Evolutionary conservation across 495 filamentous ascomycete species (phyloP).

Genomic region (Neurospora sp.): DNA sequence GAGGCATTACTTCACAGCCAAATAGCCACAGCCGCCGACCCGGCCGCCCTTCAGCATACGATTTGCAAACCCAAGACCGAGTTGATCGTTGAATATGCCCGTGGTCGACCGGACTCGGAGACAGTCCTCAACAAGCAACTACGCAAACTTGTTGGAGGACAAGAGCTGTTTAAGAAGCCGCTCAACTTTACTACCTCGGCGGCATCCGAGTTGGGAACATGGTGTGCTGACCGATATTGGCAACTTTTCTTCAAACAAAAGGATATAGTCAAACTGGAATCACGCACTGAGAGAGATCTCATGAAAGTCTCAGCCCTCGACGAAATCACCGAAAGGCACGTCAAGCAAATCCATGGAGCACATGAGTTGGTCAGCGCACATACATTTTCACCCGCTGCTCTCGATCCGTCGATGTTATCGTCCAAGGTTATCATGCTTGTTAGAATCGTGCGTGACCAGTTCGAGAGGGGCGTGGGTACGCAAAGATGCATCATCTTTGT

Average conservation of each 20-base stretch:
- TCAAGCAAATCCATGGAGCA: slow-evolving; percentile 50
- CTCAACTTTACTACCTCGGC: slow-evolving; percentile 50
- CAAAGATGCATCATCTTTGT: slow-evolving; percentile 87
- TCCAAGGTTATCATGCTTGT: slow-evolving; percentile 61
- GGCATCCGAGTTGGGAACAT: slow-evolving; percentile 63
- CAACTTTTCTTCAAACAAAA: slow-evolving; percentile 56
- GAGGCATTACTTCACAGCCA: slow-evolving; percentile 68
- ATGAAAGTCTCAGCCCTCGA: slow-evolving; percentile 22
- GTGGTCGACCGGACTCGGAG: slow-evolving; percentile 40
- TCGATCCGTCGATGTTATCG: slow-evolving; percentile 44
- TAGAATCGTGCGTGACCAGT: slow-evolving; percentile 47
- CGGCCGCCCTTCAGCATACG: slow-evolving; percentile 48
- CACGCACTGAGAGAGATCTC: slow-evolving; percentile 39
- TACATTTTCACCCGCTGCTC: slow-evolving; percentile 33
- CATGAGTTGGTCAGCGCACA: slow-evolving; percentile 45
- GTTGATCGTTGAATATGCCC: slow-evolving; percentile 46
- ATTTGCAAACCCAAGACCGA: slow-evolving; percentile 51
- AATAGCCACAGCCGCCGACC: slow-evolving; percentile 73
- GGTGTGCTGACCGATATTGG: slow-evolving; percentile 85
- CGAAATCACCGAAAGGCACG: slow-evolving; percentile 37
- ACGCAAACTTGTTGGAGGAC: slow-evolving; percentile 43
- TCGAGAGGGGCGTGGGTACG: slow-evolving; percentile 37
- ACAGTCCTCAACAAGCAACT: slow-evolving; percentile 56
- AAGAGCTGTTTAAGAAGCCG: slow-evolving; percentile 46
- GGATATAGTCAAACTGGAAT: slow-evolving; percentile 52